Base-by-base conservation (phyloP, 192 early-diverging fungal species). In the Linnemannia elongata region DNA sequence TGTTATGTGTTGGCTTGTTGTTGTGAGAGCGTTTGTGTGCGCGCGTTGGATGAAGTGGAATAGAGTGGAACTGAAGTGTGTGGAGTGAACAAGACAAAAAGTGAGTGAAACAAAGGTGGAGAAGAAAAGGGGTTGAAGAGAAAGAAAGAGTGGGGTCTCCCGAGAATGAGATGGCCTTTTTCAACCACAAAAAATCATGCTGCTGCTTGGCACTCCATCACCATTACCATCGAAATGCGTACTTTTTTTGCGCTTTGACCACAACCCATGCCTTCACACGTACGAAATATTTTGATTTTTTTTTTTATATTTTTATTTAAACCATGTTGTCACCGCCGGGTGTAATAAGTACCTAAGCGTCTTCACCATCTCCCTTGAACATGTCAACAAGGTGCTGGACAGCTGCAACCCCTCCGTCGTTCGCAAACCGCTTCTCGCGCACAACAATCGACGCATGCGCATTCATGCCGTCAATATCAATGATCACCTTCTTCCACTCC, bases 311-410 rank as follows among this genome's bases (percentile, higher is more conserved):
- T 33, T 66, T 66, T 66, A 15, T 33, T 66, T n/a, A n/a, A 13
- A 13, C 17, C 38, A 39, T 66, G 12, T 33, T 33, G 7, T 30
- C 12, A 35, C 13, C 12, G 30, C 33, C 15, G 60, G 49, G 18
- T 18, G 60, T 60, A 27, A 27, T 10, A n/a, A n/a, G n/a, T 27
- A 24, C 1, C 60, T 66, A 66, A 13, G 60, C 82, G n/a, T 79
- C 82, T 38, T 79, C 82, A 22, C 82, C 82, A 49, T 83, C 82
- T 4, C 60, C 82, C 76, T 77, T 77, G 45, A 83, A 78, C 82
- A 83, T 83, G 47, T 93, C 90, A n/a, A 93, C 78, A 75, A 89
- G 90, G 86, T 91, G 91, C 22, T 89, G 76, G 13, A 93, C 78
- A 36, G 81, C 80, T 20, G 88, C 85, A 73, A 81, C 73, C 15